Base-by-base conservation (phyloP, 1,284 basidiomycete species). In the Lignosus rhinocerotis region DNA sequence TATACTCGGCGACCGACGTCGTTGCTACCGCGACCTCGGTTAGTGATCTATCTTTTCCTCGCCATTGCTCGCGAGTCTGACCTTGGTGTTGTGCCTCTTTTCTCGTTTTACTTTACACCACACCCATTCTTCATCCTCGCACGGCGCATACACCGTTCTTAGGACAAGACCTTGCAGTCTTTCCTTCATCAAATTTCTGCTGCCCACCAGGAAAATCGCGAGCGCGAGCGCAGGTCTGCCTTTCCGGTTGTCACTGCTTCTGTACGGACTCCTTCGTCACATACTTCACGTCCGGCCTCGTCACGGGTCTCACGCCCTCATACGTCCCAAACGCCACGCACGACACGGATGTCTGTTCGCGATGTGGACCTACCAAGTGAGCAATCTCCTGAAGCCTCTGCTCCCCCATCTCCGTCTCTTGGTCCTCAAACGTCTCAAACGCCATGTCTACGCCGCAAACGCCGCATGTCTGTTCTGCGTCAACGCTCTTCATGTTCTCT, bases 401-500 rank as follows among this genome's bases (percentile, higher is more conserved):
- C 48, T 11, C 36, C 53, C 41, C 45, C 56, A 34, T 48, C 56
- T 32, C 49, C 54, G 12, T 59, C 62, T 34, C 44, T 69, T 1
- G 67, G 69, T 0, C 69, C 58, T 63, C 14, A 36, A 19, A 10
- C 30, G 25, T 53, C 56, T 21, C 69, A 64, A 58, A 66, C 67
- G 58, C 67, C 69, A 2, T 73, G 73, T 11, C 61, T 81, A n/a
- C 79, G 76, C 44, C 74, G 76, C 53, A 75, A 74, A 56, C 73
- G 75, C 53, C 72, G 73, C 39, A 71, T 75, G 68, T 62, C 73
- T 17, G 55, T 72, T 31, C 67, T 74, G 10, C 70, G 74, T 25
- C 69, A 74, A 59, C 75, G 70, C 59, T 79, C 79, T 16, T 75
- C 78, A 0, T 65, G 71, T 39, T 78, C 79, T 11, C 66, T 74